A percentile compares a stretch with the other conserved stretches of the same genome.
These are phyloP conservation scores for Megacollybia marginata DNA, from an alignment of 768 basidiomycete genomes.

Conservation along the genomic window DNA sequence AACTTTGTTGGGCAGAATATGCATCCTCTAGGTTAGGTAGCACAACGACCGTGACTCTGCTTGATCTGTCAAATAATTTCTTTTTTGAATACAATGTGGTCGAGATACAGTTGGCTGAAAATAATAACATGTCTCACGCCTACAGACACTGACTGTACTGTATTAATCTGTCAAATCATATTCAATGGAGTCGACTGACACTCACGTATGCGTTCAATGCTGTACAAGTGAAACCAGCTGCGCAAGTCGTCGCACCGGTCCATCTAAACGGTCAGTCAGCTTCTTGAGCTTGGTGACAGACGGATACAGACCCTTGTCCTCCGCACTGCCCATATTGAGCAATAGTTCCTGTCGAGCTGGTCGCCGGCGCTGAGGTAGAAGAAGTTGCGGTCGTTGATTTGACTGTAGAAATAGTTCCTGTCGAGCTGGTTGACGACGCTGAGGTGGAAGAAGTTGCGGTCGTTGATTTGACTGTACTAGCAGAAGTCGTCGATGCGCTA, in stretches of 20 bases:
- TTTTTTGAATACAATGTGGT: no score
- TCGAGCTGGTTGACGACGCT: background rate
- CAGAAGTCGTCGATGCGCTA: background rate
- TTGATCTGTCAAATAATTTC: background rate
- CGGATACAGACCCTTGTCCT: background rate
- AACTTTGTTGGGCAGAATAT: no score
- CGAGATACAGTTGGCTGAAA: no score
- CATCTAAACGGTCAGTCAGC: background rate
- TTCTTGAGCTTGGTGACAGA: background rate
- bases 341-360: background rate
- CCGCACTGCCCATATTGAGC: slow-evolving; percentile 3
- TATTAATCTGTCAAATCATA: background rate
- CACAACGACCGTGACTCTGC: no score
- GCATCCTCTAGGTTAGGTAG: no score
- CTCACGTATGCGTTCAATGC: slow-evolving; percentile 2
- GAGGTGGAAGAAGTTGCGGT: background rate
- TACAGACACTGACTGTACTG: background rate
- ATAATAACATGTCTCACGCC: background rate
- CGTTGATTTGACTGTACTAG: background rate
- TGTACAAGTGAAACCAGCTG: background rate
- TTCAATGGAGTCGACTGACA: background rate
- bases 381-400: background rate
- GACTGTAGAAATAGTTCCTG: background rate
- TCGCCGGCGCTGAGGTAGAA: background rate
- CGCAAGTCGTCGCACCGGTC: slow-evolving; percentile 1